Evolutionary conservation across 1,284 basidiomycete species (phyloP), one percentile per base, ranked within the genome.

Genomic region (Entoloma clypeatum): DNA sequence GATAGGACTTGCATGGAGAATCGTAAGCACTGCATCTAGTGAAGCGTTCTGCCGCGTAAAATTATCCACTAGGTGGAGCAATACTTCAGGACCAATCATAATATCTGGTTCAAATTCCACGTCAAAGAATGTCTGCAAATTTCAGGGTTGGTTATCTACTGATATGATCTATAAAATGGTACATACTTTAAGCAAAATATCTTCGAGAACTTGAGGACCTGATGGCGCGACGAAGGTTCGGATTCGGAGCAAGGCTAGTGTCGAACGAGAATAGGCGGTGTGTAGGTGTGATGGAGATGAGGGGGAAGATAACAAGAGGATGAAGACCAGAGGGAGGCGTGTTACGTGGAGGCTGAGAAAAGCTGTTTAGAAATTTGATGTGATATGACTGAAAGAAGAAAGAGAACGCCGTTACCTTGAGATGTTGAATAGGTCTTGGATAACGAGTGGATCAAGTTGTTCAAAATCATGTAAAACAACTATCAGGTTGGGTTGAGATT

Each of bases 381-480:
- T n/a, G n/a, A n/a, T 31, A 19, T 6, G 9, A 2, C 3, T 37
- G 17, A n/a, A 25, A 2, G 5, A 7, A 19, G 14, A 11, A 5
- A 4, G 3, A 22, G 9, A 8, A 43, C 3, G 38, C 10, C 13
- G n/a, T n/a, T 18, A 81, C 83, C 80, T 84, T 66, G 74, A 82
- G 17, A 86, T 79, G 43, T 81, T 72, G 32, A 86, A 74, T 7
- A 85, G 52, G 51, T 86, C 81, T 51, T 81, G 75, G 35, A 86
- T 59, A 4, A 86, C 67, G 1, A 51, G 36, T 0, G 72, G 59
- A 38, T 84, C 81, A 35, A 82, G 75, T 53, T 79, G 75, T 52
- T 88, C 84, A 49, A 88, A 84, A 37, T 82, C 77, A 43, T 83
- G 79, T 13, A 87, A 54, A 8, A 85, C 53, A 5, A 81, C 63